Evolutionary conservation across 352 stramenopile genomes (phyloP), one percentile per base, ranked within the genome.

Genomic region (Pythium dissimile): DNA sequence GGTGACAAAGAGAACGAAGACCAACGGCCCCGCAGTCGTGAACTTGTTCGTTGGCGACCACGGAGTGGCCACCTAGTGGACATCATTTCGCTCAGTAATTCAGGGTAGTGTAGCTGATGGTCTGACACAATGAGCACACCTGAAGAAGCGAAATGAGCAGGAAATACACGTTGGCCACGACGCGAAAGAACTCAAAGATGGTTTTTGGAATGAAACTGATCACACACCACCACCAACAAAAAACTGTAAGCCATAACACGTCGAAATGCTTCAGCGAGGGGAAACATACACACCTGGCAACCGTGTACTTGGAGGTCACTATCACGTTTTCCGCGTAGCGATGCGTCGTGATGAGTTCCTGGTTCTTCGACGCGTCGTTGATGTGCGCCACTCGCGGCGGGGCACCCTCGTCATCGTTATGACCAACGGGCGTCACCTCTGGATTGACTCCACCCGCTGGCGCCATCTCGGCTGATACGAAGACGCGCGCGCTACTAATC

Each of bases 111-210:
- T 20, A 15, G 13, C 5, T 48, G 21, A n/a, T 31, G 0, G 10
- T 37, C 16, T 1, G 12, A 5, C 15, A 18, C 21, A 3, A 30
- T 41, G n/a, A 10, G 3, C 50, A 15, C 27, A 82, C 73, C 73
- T 98, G 96, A 15, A 98, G 79, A 30, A 93, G 54, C 10, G 89
- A 94, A 37, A 98, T 94, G 31, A 91, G 71, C n/a, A 98, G 67
- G 68, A 98, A 98, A 73, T 98, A 98, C 56, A 98, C 72, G 65
- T 98, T 98, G 27, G 89, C 92, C 42, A 97, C 88, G 52, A 94
- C 77, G 27, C 92, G 85, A 69, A 98, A 98, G 75, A 98, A 96
- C 65, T 98, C 88, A 41, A 93, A 84, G 47, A 97, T 87, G n/a
- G 84, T 90, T 77, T 97, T 83, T 15, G 95, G 94, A 39, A 98